Base-by-base conservation (phyloP, 768 basidiomycete species). In the Dendrothele bispora region DNA sequence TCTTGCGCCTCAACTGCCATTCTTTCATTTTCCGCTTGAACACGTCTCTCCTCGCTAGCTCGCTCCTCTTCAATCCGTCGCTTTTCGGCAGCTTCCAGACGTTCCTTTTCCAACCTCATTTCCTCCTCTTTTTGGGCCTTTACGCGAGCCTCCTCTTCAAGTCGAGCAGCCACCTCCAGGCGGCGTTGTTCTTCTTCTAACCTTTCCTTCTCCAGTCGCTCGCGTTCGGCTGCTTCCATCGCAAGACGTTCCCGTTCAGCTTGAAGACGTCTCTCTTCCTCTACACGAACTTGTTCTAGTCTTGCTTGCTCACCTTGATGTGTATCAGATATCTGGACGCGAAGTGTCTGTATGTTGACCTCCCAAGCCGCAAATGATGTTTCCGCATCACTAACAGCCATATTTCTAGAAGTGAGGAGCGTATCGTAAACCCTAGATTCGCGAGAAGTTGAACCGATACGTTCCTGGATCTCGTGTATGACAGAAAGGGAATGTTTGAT, bases 321-420 rank as follows among this genome's bases (percentile, higher is more conserved):
- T 2, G 75, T 71, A 25, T 74, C 71, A 21, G 63, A 49, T 37
- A 82, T 58, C 39, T 69, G 61, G 29, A 66, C 60, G 41, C 68
- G 66, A 28, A 82, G 69, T 29, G 67, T 49, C 17, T 68, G 66
- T 21, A 70, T 51, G 48, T 69, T 69, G 47, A 79, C 73, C 32
- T 69, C 61, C 79, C 81, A 87, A 1, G 66, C 61, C 29, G 63
- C 71, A 39, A 80, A 65, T 34, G 69, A 72, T 15, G 70, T 50
- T 52, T 83, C 79, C 1, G 73, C 65, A 51, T 82, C 77, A 54
- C 83, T 75, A 14, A 80, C 68, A 6, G 71, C 69, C 46, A 73
- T 68, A 35, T 66, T 64, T 36, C 86, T 76, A 11, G 80, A 61
- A 17, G 68, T 61, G 46, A 79, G 72, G 1, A 89, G 46, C 18